These are phyloP conservation scores for Metarhizium anisopliae DNA, from an alignment of 2,329 filamentous ascomycete genomes.

Conservation along the genomic window DNA sequence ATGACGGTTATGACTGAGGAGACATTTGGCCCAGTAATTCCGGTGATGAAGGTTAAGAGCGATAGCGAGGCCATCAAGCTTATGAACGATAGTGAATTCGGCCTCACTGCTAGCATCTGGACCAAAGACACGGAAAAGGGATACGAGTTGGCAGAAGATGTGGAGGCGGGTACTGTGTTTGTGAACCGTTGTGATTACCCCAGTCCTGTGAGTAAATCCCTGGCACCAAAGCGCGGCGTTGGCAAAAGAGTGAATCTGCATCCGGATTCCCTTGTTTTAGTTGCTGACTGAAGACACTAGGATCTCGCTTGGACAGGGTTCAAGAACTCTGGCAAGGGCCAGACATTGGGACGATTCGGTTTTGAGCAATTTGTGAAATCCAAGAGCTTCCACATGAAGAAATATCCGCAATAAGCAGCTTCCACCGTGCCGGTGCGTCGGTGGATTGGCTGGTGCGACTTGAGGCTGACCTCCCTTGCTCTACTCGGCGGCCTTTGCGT, in stretches of 20 bases:
- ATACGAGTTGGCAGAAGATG: slow-evolving; percentile 65
- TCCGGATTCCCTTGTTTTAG: neutral
- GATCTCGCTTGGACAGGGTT: slow-evolving; percentile 95
- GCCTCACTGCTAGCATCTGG: slow-evolving; percentile 94
- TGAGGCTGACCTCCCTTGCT: no score
- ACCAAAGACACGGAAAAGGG: slow-evolving; percentile 75
- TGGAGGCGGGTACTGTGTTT: slow-evolving; percentile 93
- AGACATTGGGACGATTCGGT: slow-evolving; percentile 80
- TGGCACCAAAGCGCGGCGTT: neutral
- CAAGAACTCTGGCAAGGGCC: slow-evolving; percentile 93
- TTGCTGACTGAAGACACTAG: slow-evolving; percentile 30
- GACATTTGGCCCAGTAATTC: slow-evolving; percentile 89
- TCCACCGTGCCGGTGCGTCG: neutral
- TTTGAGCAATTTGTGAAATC: slow-evolving; percentile 95
- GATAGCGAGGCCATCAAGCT: slow-evolving; percentile 74
- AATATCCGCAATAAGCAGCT: slow-evolving; percentile 52
- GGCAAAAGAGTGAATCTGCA: no score
- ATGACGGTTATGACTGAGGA: slow-evolving; percentile 91
- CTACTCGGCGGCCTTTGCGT: no score
- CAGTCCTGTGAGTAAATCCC: slow-evolving; percentile 60
- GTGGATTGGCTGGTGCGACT: neutral
- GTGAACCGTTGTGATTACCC: slow-evolving; percentile 92
- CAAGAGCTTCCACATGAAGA: slow-evolving; percentile 92
- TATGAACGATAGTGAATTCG: slow-evolving; percentile 95
- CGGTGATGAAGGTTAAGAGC: slow-evolving; percentile 74